These are phyloP conservation scores for Striga hermonthica DNA, from an alignment of 305 asterid genomes.

Conservation along the genomic window DNA sequence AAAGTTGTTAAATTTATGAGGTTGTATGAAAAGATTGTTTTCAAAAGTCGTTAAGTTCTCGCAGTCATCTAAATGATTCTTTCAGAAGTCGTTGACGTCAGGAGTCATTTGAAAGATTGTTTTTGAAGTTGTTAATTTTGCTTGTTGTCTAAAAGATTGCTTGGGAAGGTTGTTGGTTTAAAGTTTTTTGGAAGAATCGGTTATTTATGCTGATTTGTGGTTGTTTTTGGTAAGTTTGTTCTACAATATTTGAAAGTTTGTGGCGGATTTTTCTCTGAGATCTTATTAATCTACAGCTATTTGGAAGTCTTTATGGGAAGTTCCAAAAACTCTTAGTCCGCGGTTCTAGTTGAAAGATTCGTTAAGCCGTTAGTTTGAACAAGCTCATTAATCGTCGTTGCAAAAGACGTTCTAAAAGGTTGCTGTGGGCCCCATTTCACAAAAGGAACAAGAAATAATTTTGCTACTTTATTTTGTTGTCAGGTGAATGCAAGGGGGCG, in stretches of 20 bases:
- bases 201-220: too few species aligned
- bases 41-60: slow-evolving; percentile 4
- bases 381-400: background rate
- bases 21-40: background rate
- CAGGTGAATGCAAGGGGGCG: slow-evolving; percentile 45
- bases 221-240: too few species aligned
- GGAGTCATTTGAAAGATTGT: background rate
- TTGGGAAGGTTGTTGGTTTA: background rate
- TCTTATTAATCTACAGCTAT: too few species aligned
- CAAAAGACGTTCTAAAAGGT: background rate
- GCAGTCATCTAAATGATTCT: background rate
- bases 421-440: slow-evolving; percentile 15
- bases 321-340: too few species aligned
- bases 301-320: too few species aligned
- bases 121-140: background rate
- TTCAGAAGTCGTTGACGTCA: background rate
- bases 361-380: slow-evolving; percentile 3
- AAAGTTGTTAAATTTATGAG: too few species aligned
- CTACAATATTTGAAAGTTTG: too few species aligned
- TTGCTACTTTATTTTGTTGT: slow-evolving; percentile 25
- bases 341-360: background rate
- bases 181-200: too few species aligned
- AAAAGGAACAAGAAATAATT: slow-evolving; percentile 12
- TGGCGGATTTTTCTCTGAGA: too few species aligned
- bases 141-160: background rate